Conservation (phyloP, 2,329 filamentous ascomycete genomes). For the Periglandula ipomoeae region DNA sequence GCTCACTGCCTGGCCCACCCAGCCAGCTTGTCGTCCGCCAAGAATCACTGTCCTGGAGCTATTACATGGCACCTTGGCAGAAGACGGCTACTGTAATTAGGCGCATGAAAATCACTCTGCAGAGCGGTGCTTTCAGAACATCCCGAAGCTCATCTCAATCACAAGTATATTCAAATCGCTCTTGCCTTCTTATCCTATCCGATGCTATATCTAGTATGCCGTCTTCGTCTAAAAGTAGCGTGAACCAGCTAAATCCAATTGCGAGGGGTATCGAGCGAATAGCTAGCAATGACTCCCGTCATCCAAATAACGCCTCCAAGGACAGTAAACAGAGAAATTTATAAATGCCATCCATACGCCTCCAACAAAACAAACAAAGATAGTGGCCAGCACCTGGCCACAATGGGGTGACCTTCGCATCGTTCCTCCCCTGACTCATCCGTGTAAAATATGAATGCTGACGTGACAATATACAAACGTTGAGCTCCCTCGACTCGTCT, state of each 20-base stretch:
- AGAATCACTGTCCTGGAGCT: too few relatives aligned
- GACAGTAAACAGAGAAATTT: background rate
- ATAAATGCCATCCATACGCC: background rate
- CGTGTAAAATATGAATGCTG: background rate
- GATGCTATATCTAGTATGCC: background rate
- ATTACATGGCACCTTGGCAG: too few relatives aligned
- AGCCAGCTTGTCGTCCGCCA: too few relatives aligned
- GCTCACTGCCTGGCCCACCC: too few relatives aligned
- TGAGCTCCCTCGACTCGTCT: background rate
- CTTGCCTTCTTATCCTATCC: background rate
- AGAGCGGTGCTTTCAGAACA: too few relatives aligned
- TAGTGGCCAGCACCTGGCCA: background rate
- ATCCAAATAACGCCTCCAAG: constrained; percentile 8
- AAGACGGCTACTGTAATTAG: too few relatives aligned
- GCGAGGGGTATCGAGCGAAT: constrained; percentile 12
- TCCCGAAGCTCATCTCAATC: background rate
- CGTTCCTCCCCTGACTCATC: too few relatives aligned
- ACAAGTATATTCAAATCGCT: background rate
- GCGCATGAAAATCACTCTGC: too few relatives aligned
- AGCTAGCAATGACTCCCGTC: constrained; percentile 10
- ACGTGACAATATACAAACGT: background rate
- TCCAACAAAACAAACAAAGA: background rate
- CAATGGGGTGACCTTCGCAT: background rate
- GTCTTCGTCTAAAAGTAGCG: background rate
- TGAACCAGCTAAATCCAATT: background rate